Base-by-base conservation (phyloP, 805 yeast genomes). In the Nakazawaea ishiwadae region DNA sequence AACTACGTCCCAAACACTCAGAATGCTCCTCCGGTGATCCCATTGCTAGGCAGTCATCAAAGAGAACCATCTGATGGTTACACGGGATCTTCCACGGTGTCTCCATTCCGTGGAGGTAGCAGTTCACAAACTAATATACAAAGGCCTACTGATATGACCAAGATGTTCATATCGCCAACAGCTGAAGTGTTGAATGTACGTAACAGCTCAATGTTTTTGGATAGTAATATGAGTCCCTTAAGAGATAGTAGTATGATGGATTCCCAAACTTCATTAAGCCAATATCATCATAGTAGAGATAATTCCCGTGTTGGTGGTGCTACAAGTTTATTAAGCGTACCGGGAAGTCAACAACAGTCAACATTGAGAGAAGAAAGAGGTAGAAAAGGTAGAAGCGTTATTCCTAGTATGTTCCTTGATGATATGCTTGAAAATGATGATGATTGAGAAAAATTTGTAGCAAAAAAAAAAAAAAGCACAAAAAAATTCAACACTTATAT, bases 121-220 rank as follows among this genome's bases (percentile, higher is more conserved):
- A 18, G n/a, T 17, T 23, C 27, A 18, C 19, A 18, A 12, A 8
- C 45, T 18, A 15, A n/a, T 35, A 28, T 27, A 15, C 16, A 16
- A 14, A 38, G 21, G 17, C 30, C 37, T 8, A 35, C 43, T 2
- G 75, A 69, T 46, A 59, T 65, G 50, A 68, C 74, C 29, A 65
- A 56, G 40, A 69, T 81, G 73, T 86, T 82, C 59, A 75, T 84
- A 40, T 84, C 93, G 3, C 95, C 95, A 26, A 86, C 95, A 1
- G 81, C 80, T 14, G 88, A 84, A 52, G 82, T 81, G 14, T 73
- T 80, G 24, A 33, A 42, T 12, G 35, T 33, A 9, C 31, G 36
- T 24, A 31, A 32, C 12, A 38, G 23, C 4, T 19, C 31, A 7
- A 5, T 17, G 31, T 17, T n/a, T 27, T 3, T 15, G 4, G 31